These are phyloP conservation scores for Pythium graminicola DNA, from an alignment of 352 stramenopile genomes.

Conservation along the genomic window DNA sequence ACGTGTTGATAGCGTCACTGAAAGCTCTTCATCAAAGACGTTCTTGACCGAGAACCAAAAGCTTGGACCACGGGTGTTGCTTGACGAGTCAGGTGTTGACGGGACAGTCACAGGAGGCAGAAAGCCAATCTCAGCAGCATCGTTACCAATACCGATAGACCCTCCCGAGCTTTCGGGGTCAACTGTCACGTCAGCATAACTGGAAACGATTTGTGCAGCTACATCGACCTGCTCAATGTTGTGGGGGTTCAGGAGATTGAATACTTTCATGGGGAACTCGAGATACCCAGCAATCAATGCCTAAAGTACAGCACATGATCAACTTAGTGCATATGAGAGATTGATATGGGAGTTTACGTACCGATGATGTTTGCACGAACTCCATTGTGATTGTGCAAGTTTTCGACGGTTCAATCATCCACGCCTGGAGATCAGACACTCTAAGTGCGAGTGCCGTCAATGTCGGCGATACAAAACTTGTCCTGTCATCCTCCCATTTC, in stretches of 20 bases:
- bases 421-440: conserved; percentile 25
- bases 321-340: too few relatives aligned
- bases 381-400: conserved; percentile 63
- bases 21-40: conserved; percentile 82
- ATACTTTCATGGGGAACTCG: conserved; percentile 54
- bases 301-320: conserved; percentile 20
- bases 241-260: conserved; percentile 75
- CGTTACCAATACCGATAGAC: conserved; percentile 19
- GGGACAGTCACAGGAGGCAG: conserved; percentile 70
- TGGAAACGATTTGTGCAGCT: conserved; percentile 74
- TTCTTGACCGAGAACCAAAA: conserved; percentile 85
- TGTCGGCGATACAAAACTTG: not conserved
- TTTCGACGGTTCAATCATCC: conserved; percentile 40
- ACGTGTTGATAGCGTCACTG: conserved; percentile 49
- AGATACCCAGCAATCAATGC: conserved; percentile 43
- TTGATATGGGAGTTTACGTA: too few relatives aligned
- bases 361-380: conserved; percentile 52
- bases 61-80: conserved; percentile 40
- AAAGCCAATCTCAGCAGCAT: conserved; percentile 49
- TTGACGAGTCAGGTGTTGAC: conserved; percentile 34
- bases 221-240: conserved; percentile 66
- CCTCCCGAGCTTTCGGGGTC: conserved; percentile 67
- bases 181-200: conserved; percentile 72
- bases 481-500: not conserved
- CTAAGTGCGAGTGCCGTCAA: conserved; percentile 13